A percentile compares a stretch with the other conserved stretches of the same genome.
Conservation (phyloP, 306 rosid species). For the Sicyos baderoa region DNA sequence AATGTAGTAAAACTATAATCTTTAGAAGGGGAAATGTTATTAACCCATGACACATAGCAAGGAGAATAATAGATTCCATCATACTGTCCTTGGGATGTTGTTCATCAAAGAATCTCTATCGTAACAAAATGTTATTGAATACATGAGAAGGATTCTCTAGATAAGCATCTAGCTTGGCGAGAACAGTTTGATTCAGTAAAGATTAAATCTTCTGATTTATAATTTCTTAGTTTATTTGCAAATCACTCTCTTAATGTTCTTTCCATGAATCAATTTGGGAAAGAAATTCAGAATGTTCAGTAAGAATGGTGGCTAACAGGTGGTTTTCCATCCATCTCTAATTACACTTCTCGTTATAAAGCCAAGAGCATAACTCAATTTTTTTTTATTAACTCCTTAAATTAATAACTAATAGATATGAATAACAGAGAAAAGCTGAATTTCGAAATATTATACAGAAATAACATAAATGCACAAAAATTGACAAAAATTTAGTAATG, state of each 20-base stretch:
- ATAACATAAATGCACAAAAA: slow-evolving; percentile 8
- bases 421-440: slow-evolving; percentile 11
- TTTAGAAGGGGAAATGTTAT: too few relatives aligned
- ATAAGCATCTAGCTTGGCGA: neutral
- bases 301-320: neutral
- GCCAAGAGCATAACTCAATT: neutral
- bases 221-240: neutral
- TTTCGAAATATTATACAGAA: slow-evolving; percentile 15
- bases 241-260: neutral
- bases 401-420: neutral
- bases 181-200: neutral
- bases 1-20: too few relatives aligned
- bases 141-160: neutral
- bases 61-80: too few relatives aligned
- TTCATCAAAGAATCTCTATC: too few relatives aligned
- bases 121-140: too few relatives aligned
- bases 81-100: too few relatives aligned
- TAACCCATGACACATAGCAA: too few relatives aligned
- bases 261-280: too few relatives aligned
- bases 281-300: neutral
- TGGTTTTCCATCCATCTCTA: slow-evolving; percentile 6
- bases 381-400: neutral
- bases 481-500: slow-evolving; percentile 4
- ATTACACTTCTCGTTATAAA: neutral
- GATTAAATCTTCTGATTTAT: neutral